Conservation (phyloP, 257 asterid species). For the Solanum sparsipilum region DNA sequence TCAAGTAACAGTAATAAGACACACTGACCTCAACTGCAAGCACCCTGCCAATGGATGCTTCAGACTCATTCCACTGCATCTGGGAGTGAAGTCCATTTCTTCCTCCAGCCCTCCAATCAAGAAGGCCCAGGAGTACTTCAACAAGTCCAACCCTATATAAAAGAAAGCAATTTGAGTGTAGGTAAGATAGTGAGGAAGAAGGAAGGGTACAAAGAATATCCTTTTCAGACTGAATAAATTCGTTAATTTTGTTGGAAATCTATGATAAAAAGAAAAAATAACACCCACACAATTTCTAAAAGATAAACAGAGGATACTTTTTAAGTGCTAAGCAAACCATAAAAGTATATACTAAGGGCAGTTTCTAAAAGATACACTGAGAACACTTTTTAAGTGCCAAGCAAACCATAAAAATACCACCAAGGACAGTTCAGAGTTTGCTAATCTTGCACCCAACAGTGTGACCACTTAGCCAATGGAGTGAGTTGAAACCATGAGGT, state of each 20-base stretch:
- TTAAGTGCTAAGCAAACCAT: neutral
- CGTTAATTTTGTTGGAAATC: neutral
- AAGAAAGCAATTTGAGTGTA: neutral
- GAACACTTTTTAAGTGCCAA: neutral
- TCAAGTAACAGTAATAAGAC: neutral
- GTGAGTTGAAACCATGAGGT: neutral
- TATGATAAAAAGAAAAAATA: neutral
- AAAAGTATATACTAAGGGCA: neutral
- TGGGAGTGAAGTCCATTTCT: slow-evolving; percentile 67
- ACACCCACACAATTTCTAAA: neutral
- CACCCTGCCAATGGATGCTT: slow-evolving; percentile 91
- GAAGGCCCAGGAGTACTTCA: slow-evolving; percentile 96
- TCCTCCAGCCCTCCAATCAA: slow-evolving; percentile 99
- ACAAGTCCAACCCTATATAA: slow-evolving; percentile 87
- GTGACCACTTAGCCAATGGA: neutral
- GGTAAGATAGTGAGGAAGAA: neutral
- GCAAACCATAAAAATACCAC: neutral
- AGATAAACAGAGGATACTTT: neutral
- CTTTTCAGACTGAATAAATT: neutral
- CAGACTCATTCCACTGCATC: slow-evolving; percentile 99
- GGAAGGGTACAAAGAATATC: neutral
- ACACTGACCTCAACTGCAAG: slow-evolving; percentile 84
- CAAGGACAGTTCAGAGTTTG: neutral
- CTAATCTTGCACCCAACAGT: neutral
- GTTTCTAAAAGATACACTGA: neutral